Base-by-base conservation (phyloP, 495 filamentous ascomycete genomes). In the Penicillium simplicissimum region DNA sequence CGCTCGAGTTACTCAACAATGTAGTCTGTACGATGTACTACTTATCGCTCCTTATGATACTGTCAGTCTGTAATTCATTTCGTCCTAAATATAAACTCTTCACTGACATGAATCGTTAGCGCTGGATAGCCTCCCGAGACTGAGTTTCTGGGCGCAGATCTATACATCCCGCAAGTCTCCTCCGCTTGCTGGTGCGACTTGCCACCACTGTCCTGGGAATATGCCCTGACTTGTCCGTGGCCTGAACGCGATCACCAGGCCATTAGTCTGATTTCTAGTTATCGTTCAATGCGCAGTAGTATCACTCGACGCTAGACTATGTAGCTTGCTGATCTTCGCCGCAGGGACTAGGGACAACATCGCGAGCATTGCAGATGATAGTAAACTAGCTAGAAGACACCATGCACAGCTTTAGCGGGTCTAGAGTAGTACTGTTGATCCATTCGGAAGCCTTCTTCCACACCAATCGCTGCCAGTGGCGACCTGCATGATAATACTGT, bases 21-120 rank as follows among this genome's bases (percentile, higher is more conserved):
- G 45, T 49, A 31, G 45, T 49, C 31, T n/a, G 4, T 23, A 28
- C 11, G 14, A 5, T 31, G 23, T 5, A 17, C 1, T 21, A 1
- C n/a, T 8, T 23, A 1, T 45, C 4, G 7, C 45, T 49, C 45
- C 28, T 31, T 49, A 49, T 31, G 13, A 15, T 40, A 31, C 4
- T n/a, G 15, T 15, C 14, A 8, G 37, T 28, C 17, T 6, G 2
- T 7, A 23, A 36, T 21, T 23, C 17, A 55, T 48, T 11, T 15
- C 36, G 40, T 33, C 52, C 61, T 64, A 64, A 59, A 61, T 61
- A 64, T 67, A 64, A 64, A 42, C 49, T 67, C 61, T 56, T 61
- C 55, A 64, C 60, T 40, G 40, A 31, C 5, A 36, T 52, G 14
- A 45, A 48, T 45, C 21, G 28, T 55, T 64, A 64, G 62, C 57